Percentiles rank a stretch among this genome's conserved stretches.
Conservation (phyloP, 1,284 basidiomycete species). For the Boletus nobilissimus region DNA sequence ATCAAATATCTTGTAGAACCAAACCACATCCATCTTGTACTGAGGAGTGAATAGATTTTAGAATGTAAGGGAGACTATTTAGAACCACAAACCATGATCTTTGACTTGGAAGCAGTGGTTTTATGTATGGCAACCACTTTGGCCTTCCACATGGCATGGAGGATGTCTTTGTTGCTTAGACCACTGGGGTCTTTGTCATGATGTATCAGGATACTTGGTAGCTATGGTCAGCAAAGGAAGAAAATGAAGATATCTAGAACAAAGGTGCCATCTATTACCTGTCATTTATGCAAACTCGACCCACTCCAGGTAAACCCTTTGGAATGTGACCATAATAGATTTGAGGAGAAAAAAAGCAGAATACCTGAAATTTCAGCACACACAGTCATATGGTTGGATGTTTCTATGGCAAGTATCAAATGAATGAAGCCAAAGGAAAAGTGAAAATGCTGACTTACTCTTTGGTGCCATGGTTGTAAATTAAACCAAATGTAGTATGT, state of each 20-base stretch:
- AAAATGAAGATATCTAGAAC: neutral
- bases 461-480: neutral
- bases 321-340: neutral
- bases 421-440: neutral
- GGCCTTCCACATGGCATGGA: constrained; percentile 17
- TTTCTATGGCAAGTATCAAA: neutral
- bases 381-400: neutral
- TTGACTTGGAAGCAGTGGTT: neutral
- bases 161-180: neutral
- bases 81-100: neutral
- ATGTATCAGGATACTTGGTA: neutral
- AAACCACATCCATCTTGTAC: constrained; percentile 20
- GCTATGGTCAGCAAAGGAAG: neutral
- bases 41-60: neutral
- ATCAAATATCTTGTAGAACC: constrained; percentile 13
- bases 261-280: too few species aligned
- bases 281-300: neutral
- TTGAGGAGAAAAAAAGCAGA: too few species aligned
- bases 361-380: neutral
- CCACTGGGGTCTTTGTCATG: too few species aligned
- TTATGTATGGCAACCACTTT: constrained; percentile 14
- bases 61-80: neutral
- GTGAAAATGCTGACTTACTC: neutral
- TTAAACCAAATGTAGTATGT: too few species aligned
- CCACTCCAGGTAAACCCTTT: neutral